Conservation (phyloP, 2,329 filamentous ascomycete species). For the Diaporthe citri region DNA sequence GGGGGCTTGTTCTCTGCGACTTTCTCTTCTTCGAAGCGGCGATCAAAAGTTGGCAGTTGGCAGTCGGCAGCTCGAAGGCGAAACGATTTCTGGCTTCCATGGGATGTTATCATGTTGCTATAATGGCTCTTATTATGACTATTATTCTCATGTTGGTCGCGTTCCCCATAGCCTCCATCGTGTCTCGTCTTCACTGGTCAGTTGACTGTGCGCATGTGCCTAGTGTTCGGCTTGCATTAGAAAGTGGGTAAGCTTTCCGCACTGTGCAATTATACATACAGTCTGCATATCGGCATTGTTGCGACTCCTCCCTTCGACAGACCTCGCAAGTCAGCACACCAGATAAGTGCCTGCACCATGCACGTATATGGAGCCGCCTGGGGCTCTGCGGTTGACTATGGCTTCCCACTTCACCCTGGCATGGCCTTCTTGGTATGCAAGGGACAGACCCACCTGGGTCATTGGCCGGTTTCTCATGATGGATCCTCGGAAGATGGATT, state of each 20-base stretch:
- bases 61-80: conserved; percentile 15
- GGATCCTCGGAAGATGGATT: background rate
- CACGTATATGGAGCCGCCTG: background rate
- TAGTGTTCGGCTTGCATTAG: conserved; percentile 31
- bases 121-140: conserved; percentile 27
- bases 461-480: background rate
- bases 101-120: conserved; percentile 16
- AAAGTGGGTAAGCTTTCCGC: conserved; percentile 33
- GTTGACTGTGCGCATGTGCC: conserved; percentile 12
- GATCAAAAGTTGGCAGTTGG: conserved; percentile 14
- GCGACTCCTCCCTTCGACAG: conserved; percentile 2
- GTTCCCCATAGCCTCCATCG: conserved; percentile 17
- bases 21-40: background rate
- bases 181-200: conserved; percentile 33
- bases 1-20: background rate
- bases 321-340: conserved; percentile 12
- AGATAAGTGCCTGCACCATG: conserved; percentile 8
- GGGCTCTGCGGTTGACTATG: conserved; percentile 4
- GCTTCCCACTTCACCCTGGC: conserved; percentile 7
- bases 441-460: conserved; percentile 13
- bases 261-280: conserved; percentile 28
- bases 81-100: background rate
- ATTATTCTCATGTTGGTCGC: conserved; percentile 19
- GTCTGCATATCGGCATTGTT: conserved; percentile 12
- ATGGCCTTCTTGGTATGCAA: conserved; percentile 28